phyloP scores from a whole-genome alignment of 148 eudicot species.

The Rhododendron ovatum region DNA sequence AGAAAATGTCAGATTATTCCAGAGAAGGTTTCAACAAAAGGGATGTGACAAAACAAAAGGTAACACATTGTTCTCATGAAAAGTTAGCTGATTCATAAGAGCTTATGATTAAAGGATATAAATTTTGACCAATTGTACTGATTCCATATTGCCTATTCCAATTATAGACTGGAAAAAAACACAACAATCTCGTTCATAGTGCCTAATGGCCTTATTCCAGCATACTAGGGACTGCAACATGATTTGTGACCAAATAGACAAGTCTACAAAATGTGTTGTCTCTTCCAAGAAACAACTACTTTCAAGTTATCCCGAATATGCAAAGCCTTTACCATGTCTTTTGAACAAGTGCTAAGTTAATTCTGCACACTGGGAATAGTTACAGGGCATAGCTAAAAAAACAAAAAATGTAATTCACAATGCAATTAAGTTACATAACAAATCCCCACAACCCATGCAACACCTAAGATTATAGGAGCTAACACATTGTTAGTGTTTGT shows the following conservation, averaged over 20 bases:
- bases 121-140: neutral
- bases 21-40: neutral
- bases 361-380: neutral
- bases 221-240: neutral
- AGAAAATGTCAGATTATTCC: constrained; percentile 7
- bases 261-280: neutral
- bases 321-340: neutral
- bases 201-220: neutral
- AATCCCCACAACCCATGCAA: neutral
- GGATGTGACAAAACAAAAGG: neutral
- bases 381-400: neutral
- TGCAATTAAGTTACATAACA: neutral
- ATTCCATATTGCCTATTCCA: neutral
- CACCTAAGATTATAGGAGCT: neutral
- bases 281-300: neutral
- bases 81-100: neutral
- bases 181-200: neutral
- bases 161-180: neutral
- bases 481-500: neutral
- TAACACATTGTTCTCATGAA: neutral
- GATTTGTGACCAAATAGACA: neutral
- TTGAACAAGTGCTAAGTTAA: neutral
- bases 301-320: neutral
- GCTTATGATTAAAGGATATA: neutral
- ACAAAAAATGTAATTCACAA: neutral